Evolutionary conservation across 1,284 basidiomycete genomes (phyloP).

Genomic region (Rhodotorula sp.): DNA sequence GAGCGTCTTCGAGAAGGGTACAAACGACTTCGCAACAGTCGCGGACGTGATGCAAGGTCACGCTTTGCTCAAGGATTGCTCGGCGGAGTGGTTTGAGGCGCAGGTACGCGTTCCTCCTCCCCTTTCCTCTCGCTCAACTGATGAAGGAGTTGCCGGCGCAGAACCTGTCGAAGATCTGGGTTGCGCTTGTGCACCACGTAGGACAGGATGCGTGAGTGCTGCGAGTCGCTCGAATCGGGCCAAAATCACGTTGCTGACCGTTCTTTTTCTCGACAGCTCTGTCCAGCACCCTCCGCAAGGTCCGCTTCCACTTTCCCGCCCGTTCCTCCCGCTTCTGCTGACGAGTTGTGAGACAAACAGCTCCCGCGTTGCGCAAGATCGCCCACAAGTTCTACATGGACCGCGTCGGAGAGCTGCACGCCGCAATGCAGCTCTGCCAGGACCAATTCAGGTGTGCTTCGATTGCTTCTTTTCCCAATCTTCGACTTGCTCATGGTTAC

Average conservation of each 20-base stretch:
- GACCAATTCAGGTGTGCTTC: constrained; percentile 33
- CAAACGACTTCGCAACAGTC: constrained; percentile 54
- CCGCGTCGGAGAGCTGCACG: constrained; percentile 31
- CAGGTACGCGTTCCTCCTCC: constrained; percentile 10
- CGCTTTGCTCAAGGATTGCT: constrained; percentile 7
- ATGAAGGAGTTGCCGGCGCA: not conserved
- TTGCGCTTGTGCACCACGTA: constrained; percentile 6
- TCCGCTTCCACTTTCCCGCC: not conserved
- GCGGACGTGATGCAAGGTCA: constrained; percentile 22
- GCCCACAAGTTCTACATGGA: constrained; percentile 39
- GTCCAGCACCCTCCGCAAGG: constrained; percentile 10
- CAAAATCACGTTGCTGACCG: not conserved
- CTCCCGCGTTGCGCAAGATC: constrained; percentile 27
- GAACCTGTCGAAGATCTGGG: constrained; percentile 4
- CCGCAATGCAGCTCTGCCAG: constrained; percentile 28
- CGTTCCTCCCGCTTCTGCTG: not conserved
- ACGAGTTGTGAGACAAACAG: not conserved
- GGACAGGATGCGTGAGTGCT: constrained; percentile 14
- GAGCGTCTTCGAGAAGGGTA: constrained; percentile 58
- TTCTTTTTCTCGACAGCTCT: not conserved
- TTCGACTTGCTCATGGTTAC: not conserved
- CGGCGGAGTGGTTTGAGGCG: constrained; percentile 14
- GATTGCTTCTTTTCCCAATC: not conserved
- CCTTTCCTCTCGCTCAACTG: not conserved
- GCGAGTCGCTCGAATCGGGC: not conserved